These are phyloP conservation scores for Acanthamoeba lenticulata DNA, from an alignment of 208 protist genomes.

Conservation along the genomic window DNA sequence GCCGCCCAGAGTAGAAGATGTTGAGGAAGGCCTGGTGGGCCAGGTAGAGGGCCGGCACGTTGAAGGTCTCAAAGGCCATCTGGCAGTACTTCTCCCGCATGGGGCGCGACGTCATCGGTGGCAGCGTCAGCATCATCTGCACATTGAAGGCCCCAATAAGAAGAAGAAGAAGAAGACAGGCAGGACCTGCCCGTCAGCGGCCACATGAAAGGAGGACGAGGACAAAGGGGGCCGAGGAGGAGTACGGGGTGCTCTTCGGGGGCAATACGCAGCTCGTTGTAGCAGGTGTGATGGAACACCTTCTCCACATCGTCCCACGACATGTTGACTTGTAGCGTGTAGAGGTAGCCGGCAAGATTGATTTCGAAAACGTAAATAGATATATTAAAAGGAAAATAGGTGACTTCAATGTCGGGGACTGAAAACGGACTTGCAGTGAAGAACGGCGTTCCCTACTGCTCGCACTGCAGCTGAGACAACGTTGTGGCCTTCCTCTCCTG, in stretches of 20 bases:
- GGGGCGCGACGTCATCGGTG: neutral
- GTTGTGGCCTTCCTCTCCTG: too few relatives aligned
- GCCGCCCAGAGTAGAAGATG: neutral
- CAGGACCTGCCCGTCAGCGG: neutral
- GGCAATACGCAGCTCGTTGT: constrained; percentile 6
- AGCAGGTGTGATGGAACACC: neutral
- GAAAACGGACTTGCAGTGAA: neutral
- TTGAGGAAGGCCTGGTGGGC: neutral
- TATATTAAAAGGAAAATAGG: neutral
- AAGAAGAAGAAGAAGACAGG: neutral
- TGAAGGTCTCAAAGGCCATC: neutral
- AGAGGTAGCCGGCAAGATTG: neutral
- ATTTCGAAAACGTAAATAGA: too few relatives aligned
- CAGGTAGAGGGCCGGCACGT: neutral
- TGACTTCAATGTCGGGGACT: neutral
- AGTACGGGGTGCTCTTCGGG: neutral
- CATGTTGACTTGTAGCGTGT: neutral
- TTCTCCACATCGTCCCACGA: constrained; percentile 1
- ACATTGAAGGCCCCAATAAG: neutral
- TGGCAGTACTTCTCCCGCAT: neutral
- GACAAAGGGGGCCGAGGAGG: neutral
- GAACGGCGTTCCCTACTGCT: too few relatives aligned
- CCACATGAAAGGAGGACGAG: too few relatives aligned
- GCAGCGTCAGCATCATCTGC: neutral
- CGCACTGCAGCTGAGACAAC: too few relatives aligned